These are phyloP conservation scores for Diaporthe humulicola DNA, from an alignment of 2,329 filamentous ascomycete genomes.

Conservation along the genomic window DNA sequence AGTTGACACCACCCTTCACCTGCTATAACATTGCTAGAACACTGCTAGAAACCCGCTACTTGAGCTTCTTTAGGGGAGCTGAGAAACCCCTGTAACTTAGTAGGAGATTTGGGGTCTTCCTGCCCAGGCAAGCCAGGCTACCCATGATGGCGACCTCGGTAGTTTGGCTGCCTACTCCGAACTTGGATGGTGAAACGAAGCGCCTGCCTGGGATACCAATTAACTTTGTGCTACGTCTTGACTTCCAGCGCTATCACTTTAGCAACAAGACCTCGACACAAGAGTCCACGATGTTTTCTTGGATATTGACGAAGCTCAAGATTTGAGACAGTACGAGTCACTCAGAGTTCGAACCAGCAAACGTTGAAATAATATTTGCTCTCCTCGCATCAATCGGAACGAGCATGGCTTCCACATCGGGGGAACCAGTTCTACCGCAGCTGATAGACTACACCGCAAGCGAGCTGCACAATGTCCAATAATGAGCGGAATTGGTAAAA, in stretches of 20 bases:
- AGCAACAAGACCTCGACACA: not conserved
- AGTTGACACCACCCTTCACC: not conserved
- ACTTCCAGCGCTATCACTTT: not conserved
- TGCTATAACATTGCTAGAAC: not conserved
- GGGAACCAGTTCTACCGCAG: not conserved
- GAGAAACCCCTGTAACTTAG: not conserved
- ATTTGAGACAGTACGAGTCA: slow-evolving; percentile 3
- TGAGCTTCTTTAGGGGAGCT: not conserved
- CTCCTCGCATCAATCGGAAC: not conserved
- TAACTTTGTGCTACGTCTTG: not conserved
- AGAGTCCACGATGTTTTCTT: not conserved
- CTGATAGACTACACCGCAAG: not conserved
- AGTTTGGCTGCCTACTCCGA: slow-evolving; percentile 11
- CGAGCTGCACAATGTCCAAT: too few species aligned
- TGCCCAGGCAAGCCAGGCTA: slow-evolving; percentile 6
- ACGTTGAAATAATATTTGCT: not conserved
- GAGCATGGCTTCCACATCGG: not conserved
- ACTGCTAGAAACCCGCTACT: slow-evolving; percentile 8
- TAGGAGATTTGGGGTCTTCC: not conserved
- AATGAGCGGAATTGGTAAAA: not conserved
- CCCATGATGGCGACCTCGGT: not conserved
- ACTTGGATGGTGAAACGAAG: slow-evolving; percentile 13
- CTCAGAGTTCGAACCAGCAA: not conserved
- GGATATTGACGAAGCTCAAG: not conserved
- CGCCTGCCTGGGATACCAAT: not conserved